These are phyloP conservation scores for Cladosporium sp. DNA, from an alignment of 2,329 filamentous ascomycete species.

Conservation along the genomic window DNA sequence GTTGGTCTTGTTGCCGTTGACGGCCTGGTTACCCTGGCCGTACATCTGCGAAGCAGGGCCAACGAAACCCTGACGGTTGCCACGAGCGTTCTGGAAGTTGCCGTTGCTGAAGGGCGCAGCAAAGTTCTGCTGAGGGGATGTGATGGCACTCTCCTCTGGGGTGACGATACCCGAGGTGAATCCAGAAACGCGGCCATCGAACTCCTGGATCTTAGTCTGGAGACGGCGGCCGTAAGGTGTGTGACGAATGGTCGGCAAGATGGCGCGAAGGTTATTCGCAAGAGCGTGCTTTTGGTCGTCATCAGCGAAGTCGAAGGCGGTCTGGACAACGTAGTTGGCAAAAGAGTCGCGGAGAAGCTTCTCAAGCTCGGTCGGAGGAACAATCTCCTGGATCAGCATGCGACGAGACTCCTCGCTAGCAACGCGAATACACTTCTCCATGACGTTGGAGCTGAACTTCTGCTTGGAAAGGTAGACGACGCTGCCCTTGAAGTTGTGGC, in stretches of 20 bases:
- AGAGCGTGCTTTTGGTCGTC: constrained; percentile 71
- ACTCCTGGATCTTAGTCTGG: constrained; percentile 75
- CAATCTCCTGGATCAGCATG: constrained; percentile 82
- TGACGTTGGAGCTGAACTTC: constrained; percentile 99
- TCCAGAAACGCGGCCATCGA: constrained; percentile 49
- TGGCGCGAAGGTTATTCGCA: constrained; percentile 81
- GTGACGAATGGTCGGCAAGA: constrained; percentile 80
- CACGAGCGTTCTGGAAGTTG: constrained; percentile 29
- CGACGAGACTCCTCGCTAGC: constrained; percentile 74
- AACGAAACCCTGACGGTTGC: constrained; percentile 34
- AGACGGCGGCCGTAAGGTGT: constrained; percentile 95
- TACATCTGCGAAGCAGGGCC: constrained; percentile 31
- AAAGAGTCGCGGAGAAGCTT: constrained; percentile 88
- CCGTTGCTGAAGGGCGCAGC: constrained; percentile 23
- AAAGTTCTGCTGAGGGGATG: constrained; percentile 9
- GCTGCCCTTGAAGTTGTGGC: constrained; percentile 75
- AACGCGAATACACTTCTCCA: constrained; percentile 88
- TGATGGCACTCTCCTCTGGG: constrained; percentile 20
- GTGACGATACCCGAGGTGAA: constrained; percentile 27
- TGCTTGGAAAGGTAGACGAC: constrained; percentile 77
- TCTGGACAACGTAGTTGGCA: constrained; percentile 98
- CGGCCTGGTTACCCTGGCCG: constrained; percentile 21
- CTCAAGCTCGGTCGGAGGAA: constrained; percentile 74
- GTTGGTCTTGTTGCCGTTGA: constrained; percentile 21
- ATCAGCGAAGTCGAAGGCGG: constrained; percentile 83